Conservation (phyloP, 2,329 filamentous ascomycete species). For the Pestalotiopsis sp. region DNA sequence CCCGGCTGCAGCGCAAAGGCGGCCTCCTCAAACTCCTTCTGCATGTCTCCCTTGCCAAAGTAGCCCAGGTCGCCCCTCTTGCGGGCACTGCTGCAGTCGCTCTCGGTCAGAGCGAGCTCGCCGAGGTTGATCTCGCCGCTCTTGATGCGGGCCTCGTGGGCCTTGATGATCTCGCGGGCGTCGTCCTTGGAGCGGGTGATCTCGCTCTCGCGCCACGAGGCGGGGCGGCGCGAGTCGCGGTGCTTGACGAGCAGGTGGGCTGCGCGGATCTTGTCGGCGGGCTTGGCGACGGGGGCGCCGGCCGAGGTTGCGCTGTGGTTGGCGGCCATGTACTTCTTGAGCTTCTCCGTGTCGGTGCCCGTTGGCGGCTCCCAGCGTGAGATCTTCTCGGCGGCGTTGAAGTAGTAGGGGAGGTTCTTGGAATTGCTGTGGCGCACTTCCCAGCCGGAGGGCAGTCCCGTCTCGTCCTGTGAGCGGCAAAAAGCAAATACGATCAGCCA, state of each 20-base stretch:
- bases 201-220: conserved; percentile 88
- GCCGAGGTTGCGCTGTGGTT: conserved; percentile 71
- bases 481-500: not conserved
- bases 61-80: conserved; percentile 95
- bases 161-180: conserved; percentile 75
- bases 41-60: conserved; percentile 95
- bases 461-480: conserved; percentile 58
- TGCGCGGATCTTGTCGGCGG: conserved; percentile 85
- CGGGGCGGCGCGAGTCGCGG: conserved; percentile 80
- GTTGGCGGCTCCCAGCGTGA: conserved; percentile 94
- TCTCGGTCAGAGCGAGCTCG: conserved; percentile 85
- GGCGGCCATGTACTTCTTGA: conserved; percentile 91
- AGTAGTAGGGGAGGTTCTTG: conserved; percentile 99
- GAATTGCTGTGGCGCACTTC: conserved; percentile 98
- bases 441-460: conserved; percentile 84
- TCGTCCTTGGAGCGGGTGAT: conserved; percentile 91
- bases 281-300: conserved; percentile 42
- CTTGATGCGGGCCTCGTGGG: conserved; percentile 76
- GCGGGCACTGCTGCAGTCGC: conserved; percentile 92
- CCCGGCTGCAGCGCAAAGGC: conserved; percentile 88
- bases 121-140: conserved; percentile 70
- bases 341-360: conserved; percentile 85
- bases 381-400: conserved; percentile 83
- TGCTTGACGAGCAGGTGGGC: conserved; percentile 96
- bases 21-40: conserved; percentile 97